Base-by-base conservation (phyloP, 2,329 filamentous ascomycete genomes). In the Macrophomina pseudophaseolina region DNA sequence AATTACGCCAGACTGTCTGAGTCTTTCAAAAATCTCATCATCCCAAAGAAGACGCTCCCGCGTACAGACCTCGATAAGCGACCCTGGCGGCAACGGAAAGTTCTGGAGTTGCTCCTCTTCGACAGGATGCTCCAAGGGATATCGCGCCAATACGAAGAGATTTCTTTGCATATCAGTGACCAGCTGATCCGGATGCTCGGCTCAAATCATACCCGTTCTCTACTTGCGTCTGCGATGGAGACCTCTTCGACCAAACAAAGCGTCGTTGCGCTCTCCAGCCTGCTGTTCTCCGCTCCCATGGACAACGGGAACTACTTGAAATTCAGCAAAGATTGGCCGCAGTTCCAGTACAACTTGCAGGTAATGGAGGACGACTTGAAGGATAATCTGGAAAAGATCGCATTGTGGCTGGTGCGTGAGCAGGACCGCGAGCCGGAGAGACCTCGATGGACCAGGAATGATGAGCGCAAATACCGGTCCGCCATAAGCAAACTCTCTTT, bases 381-480 rank as follows among this genome's bases (percentile, higher is more conserved):
- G 9, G 69, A 69, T n/a, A 64, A 66, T 0, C 38, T 74, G 8
- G 54, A 68, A 1, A 49, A 69, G 2, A 69, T 75, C 5, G 64
- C 71, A 7, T 70, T 70, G 32, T 78, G 74, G 74, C 70, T 68
- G 2, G 54, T 65, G 1, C 70, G 75, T 2, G 75, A 76, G 30
- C 68, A 68, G 11, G 71, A 72, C 0, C 73, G 73, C 2, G 72
- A 72, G 3, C 54, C 60, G 49, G 71, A 74, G 64, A 64, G 66
- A 33, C 75, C 75, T 0, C 72, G 76, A 1, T 78, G 76, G 76
- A 77, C 75, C 0, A 69, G 69, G 0, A 73, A 70, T 9, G 74
- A 78, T 42, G 74, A 79, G 65, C 68, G 71, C 18, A 76, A 74
- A 60, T 76, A 78, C 28, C 68, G 68, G 4, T 64, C 68, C 44